These are phyloP conservation scores for Bothriochloa decipiens DNA, from an alignment of 176 grass and related monocot genomes.

Conservation along the genomic window DNA sequence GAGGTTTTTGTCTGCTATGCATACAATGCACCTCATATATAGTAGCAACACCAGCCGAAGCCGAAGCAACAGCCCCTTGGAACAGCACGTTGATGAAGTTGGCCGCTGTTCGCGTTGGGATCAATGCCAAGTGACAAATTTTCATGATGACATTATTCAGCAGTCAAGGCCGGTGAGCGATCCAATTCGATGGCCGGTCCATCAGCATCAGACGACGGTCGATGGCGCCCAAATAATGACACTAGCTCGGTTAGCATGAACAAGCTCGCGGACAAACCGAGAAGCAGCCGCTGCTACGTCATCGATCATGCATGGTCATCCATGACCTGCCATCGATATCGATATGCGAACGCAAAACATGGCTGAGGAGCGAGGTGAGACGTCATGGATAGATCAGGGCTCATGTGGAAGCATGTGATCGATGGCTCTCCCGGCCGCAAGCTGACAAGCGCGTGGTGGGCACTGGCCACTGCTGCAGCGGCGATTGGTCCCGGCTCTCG, in stretches of 20 bases:
- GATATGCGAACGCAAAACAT: neutral
- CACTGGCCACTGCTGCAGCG: neutral
- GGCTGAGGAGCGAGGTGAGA: neutral
- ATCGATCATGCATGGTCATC: neutral
- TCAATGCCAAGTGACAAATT: slow-evolving; percentile 31
- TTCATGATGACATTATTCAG: neutral
- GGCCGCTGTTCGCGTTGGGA: neutral
- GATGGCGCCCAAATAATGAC: neutral
- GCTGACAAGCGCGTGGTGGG: slow-evolving; percentile 36
- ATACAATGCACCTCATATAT: slow-evolving; percentile 16
- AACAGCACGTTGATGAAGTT: slow-evolving; percentile 26
- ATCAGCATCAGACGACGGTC: neutral
- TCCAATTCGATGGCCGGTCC: slow-evolving; percentile 26
- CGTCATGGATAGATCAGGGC: neutral
- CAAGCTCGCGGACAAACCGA: neutral
- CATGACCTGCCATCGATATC: neutral
- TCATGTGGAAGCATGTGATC: slow-evolving; percentile 43
- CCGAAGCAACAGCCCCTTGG: neutral
- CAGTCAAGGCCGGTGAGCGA: slow-evolving; percentile 41
- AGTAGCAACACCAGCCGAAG: neutral
- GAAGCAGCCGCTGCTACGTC: neutral
- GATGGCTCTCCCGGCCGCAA: slow-evolving; percentile 7
- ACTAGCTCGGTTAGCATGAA: neutral
- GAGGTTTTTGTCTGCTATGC: neutral
- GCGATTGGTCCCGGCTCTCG: slow-evolving; percentile 33